phyloP scores from a whole-genome alignment of 352 stramenopile genomes.

The Aphanomyces invadans region DNA sequence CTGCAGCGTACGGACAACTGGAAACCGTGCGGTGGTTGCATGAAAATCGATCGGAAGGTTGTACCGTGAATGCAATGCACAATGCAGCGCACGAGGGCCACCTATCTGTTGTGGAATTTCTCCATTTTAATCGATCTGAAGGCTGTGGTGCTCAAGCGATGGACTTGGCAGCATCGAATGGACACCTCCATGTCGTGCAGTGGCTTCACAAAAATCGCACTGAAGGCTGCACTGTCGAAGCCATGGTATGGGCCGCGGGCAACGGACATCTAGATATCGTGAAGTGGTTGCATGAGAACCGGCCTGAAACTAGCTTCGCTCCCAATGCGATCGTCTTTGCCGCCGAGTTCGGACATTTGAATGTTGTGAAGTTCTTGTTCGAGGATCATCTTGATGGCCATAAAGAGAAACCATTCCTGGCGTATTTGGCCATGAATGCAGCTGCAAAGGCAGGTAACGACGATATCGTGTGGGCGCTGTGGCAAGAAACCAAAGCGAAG shows the following conservation, averaged over 20 bases:
- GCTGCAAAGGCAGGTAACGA: neutral
- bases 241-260: neutral
- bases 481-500: constrained; percentile 9
- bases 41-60: neutral
- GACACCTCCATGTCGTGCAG: neutral
- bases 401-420: neutral
- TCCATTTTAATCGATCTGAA: neutral
- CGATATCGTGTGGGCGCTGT: neutral
- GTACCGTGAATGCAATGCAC: neutral
- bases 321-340: neutral
- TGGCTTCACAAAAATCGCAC: neutral
- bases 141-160: neutral
- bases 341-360: neutral
- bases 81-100: neutral
- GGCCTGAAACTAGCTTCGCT: neutral
- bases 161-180: neutral
- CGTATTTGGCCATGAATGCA: neutral
- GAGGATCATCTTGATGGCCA: neutral
- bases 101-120: neutral
- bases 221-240: neutral
- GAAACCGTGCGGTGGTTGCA: neutral
- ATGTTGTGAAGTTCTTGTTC: neutral
- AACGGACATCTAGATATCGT: neutral
- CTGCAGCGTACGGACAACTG: neutral
- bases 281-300: neutral